phyloP scores from a whole-genome alignment of 148 eudicot species.

The Hydrangea macrophylla region DNA sequence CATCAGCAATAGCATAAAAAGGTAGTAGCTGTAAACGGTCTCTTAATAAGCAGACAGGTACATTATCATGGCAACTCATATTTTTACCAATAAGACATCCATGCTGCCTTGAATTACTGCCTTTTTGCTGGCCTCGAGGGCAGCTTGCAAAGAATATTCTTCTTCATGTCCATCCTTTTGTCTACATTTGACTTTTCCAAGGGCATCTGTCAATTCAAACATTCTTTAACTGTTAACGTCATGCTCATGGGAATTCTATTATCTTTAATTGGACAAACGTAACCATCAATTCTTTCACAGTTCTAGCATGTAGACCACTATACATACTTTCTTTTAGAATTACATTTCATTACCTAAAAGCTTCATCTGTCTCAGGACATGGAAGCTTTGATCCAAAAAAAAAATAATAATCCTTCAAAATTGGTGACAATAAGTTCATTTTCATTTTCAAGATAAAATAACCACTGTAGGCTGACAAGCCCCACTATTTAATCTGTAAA shows the following conservation, averaged over 20 bases:
- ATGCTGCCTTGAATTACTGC: slow-evolving; percentile 83
- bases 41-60: background rate
- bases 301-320: slow-evolving; percentile 1
- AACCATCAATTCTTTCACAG: background rate
- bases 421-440: background rate
- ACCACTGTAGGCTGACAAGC: background rate
- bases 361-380: background rate
- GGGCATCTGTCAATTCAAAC: slow-evolving; percentile 54
- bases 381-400: background rate
- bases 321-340: background rate
- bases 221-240: background rate
- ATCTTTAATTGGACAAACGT: background rate
- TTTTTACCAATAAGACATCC: slow-evolving; percentile 76
- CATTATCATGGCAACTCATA: background rate
- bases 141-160: slow-evolving; percentile 53
- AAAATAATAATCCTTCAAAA: too few relatives aligned
- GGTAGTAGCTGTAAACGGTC: background rate
- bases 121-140: slow-evolving; percentile 77
- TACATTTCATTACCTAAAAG: background rate
- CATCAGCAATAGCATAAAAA: background rate
- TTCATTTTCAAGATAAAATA: background rate
- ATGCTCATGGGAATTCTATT: background rate
- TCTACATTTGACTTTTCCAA: slow-evolving; percentile 50
- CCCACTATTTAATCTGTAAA: background rate
- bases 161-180: slow-evolving; percentile 56